Percentiles rank a stretch among this genome's conserved stretches.
Evolutionary conservation across 83 land plant genomes (phyloP).

Genomic region (Thuja plicata): DNA sequence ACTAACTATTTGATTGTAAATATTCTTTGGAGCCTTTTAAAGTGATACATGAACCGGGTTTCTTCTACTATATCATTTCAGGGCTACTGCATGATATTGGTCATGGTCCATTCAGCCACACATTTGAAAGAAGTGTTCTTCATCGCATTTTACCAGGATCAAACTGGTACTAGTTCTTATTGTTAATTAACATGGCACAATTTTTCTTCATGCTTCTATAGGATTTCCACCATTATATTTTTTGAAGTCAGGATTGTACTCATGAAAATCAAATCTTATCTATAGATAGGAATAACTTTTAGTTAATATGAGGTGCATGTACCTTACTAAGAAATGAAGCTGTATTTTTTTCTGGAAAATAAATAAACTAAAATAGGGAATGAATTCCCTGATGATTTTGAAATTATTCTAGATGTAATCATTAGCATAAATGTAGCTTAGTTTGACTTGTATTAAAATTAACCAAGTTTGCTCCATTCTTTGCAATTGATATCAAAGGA

Average conservation of each 20-base stretch:
- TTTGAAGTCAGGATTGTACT: neutral
- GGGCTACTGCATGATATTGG: slow-evolving; percentile 97
- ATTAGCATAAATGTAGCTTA: neutral
- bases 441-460: neutral
- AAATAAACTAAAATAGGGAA: neutral
- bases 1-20: neutral
- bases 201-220: neutral
- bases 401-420: neutral
- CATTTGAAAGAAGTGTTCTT: slow-evolving; percentile 84
- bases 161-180: slow-evolving; percentile 50
- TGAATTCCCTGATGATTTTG: neutral
- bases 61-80: slow-evolving; percentile 16
- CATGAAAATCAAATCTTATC: neutral
- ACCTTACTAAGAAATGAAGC: neutral
- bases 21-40: neutral
- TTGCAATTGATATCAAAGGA: neutral
- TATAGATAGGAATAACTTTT: neutral
- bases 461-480: neutral
- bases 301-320: neutral
- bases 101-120: slow-evolving; percentile 98
- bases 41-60: neutral
- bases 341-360: neutral
- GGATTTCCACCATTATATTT: neutral
- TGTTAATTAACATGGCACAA: neutral
- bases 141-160: slow-evolving; percentile 57